Conservation (phyloP, 225 moss, liverwort and hornwort species). For the Sphagnum tenellum region DNA sequence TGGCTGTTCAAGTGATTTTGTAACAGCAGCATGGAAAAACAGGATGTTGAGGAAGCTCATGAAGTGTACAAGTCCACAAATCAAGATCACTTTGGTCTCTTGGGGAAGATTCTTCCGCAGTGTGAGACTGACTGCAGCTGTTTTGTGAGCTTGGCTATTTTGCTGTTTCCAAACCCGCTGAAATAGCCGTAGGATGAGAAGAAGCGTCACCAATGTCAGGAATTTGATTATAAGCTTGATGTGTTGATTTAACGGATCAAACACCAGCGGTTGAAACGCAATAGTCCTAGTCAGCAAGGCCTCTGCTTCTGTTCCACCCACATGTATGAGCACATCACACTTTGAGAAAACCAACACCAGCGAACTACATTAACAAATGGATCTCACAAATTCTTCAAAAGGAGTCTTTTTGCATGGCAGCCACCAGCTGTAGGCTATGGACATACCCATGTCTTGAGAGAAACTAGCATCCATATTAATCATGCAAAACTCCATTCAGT, state of each 20-base stretch:
- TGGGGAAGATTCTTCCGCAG: conserved; percentile 1
- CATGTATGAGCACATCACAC: no score
- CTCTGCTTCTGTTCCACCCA: conserved; percentile 10
- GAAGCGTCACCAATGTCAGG: conserved; percentile 32
- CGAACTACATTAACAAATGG: no score
- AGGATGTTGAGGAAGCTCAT: conserved; percentile 29
- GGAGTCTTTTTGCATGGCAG: no score
- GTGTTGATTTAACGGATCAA: conserved; percentile 12
- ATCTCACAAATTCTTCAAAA: no score
- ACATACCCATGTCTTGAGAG: no score
- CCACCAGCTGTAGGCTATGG: no score
- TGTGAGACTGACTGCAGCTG: not conserved
- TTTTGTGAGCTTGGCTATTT: not conserved
- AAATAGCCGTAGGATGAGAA: conserved; percentile 29
- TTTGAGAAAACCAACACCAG: no score
- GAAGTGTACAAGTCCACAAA: conserved; percentile 26
- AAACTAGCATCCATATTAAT: no score
- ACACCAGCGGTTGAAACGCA: not conserved
- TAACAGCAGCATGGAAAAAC: conserved; percentile 10
- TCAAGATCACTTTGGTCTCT: conserved; percentile 18
- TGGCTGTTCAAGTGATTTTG: not conserved
- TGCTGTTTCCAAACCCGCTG: conserved; percentile 41
- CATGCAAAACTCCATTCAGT: not conserved
- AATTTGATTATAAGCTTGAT: conserved; percentile 31
- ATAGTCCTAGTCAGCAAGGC: conserved; percentile 24